A percentile compares a stretch with the other conserved stretches of the same genome.
phyloP scores from a whole-genome alignment of 768 basidiomycete genomes.

The Leccinum imitatum region DNA sequence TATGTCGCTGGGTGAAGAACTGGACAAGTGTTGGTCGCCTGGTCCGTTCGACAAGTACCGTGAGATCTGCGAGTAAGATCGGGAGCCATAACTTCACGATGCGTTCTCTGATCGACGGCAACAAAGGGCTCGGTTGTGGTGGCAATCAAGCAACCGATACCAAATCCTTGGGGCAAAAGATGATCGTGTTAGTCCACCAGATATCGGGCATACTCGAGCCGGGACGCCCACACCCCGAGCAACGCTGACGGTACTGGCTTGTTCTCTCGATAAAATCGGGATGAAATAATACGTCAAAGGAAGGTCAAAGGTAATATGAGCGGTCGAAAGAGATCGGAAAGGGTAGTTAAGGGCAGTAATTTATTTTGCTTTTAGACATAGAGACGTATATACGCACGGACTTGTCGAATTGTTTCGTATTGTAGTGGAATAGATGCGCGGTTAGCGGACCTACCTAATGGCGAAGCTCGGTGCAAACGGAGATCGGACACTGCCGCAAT shows the following conservation, averaged over 20 bases:
- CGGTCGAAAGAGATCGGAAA: conserved; percentile 74
- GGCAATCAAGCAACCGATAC: conserved; percentile 65
- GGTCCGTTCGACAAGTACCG: conserved; percentile 62
- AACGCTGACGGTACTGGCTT: not conserved
- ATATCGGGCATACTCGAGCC: conserved; percentile 54
- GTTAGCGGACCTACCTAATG: not conserved
- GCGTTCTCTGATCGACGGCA: conserved; percentile 55
- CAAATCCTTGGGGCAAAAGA: conserved; percentile 73
- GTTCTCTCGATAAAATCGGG: conserved; percentile 54
- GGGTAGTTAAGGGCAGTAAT: not conserved
- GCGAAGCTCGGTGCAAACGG: no score
- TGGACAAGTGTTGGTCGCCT: conserved; percentile 50
- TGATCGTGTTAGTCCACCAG: conserved; percentile 68
- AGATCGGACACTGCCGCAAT: no score
- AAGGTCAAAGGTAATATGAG: conserved; percentile 59
- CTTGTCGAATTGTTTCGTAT: not conserved
- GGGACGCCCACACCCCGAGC: conserved; percentile 56
- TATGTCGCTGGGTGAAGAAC: conserved; percentile 76
- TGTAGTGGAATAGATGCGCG: not conserved
- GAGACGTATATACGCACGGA: not conserved
- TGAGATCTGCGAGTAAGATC: conserved; percentile 69
- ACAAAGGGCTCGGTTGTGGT: conserved; percentile 74
- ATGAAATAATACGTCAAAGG: conserved; percentile 75
- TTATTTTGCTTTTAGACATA: not conserved
- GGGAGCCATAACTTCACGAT: conserved; percentile 72